Evolutionary conservation across 176 grass and related monocot genomes (phyloP).

Genomic region (Avena insularis): DNA sequence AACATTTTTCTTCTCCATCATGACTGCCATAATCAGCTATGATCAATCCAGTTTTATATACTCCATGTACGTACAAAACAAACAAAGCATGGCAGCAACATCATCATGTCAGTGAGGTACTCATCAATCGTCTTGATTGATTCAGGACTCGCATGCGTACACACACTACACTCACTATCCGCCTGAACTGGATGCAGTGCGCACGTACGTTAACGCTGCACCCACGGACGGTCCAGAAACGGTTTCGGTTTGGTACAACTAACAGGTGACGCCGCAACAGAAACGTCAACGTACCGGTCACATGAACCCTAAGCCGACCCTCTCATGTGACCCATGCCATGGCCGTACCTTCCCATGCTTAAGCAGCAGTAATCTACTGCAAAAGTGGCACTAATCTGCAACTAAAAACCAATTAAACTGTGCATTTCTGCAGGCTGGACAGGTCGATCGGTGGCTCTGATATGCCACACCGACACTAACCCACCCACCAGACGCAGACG

Average conservation of each 20-base stretch:
- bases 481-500: constrained; percentile 6
- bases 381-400: not conserved
- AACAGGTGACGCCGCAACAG: not conserved
- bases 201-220: constrained; percentile 1
- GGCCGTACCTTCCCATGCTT: not conserved
- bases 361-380: not conserved
- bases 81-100: not conserved
- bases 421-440: not conserved
- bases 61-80: not conserved
- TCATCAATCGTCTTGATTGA: not conserved
- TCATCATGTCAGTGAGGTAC: not conserved
- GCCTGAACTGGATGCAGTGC: not conserved
- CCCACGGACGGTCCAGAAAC: not conserved
- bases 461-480: not conserved
- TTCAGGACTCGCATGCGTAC: not conserved
- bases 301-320: not conserved
- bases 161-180: not conserved
- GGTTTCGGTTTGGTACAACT: not conserved
- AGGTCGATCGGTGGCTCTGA: not conserved
- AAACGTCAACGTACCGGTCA: not conserved
- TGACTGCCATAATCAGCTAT: not conserved
- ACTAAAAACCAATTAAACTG: not conserved
- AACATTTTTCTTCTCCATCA: not conserved
- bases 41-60: not conserved
- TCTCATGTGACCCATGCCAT: not conserved